Percentiles rank a stretch among this genome's conserved stretches.
phyloP scores from a whole-genome alignment of 495 filamentous ascomycete species.

The Talaromyces ruber region DNA sequence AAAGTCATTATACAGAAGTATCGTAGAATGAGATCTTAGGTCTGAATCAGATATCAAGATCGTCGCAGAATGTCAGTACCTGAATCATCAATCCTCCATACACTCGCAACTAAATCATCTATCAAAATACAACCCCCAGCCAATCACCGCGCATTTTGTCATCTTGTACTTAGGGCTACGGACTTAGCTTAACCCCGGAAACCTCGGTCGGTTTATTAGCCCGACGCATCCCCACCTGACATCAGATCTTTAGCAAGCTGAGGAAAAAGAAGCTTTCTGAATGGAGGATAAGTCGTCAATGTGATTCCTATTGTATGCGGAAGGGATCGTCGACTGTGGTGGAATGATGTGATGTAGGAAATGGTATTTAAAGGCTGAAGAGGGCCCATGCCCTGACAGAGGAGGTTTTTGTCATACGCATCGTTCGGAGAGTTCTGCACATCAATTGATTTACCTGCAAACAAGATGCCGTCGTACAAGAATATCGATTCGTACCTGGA shows the following conservation, averaged over 20 bases:
- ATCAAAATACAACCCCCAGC: background rate
- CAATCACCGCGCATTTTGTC: background rate
- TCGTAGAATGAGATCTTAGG: background rate
- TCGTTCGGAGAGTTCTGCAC: no score
- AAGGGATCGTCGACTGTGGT: background rate
- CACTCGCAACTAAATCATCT: background rate
- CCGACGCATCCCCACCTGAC: background rate
- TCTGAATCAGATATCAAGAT: background rate
- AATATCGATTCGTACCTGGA: conserved; percentile 19
- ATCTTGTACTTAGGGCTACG: background rate
- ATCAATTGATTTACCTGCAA: no score
- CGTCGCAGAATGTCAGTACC: background rate
- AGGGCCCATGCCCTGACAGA: background rate
- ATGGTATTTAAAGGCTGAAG: background rate
- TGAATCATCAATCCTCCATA: background rate
- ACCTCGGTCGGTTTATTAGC: background rate
- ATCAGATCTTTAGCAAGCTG: background rate
- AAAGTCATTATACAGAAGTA: no score
- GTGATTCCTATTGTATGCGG: background rate
- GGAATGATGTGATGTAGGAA: background rate
- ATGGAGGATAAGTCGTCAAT: background rate
- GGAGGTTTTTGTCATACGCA: background rate
- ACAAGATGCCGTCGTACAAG: conserved; percentile 23
- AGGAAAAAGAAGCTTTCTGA: background rate
- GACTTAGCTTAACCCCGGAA: conserved; percentile 1